Percentiles rank a stretch among this genome's conserved stretches.
Conservation (phyloP, 208 protist species). For the Trypanosomatidae sp. region DNA sequence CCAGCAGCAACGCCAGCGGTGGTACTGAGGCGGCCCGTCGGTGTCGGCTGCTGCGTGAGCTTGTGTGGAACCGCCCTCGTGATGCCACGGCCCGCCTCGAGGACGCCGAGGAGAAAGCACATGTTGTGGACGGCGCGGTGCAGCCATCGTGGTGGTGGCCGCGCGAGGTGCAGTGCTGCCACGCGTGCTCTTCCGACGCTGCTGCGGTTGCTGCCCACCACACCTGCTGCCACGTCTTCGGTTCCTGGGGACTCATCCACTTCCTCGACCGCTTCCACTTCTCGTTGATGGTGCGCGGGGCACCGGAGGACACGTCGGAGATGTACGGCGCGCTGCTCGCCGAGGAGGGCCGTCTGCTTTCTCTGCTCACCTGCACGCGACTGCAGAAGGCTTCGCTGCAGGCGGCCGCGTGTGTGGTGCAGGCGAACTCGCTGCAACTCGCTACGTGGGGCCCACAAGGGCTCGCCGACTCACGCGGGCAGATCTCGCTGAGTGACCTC, state of each 20-base stretch:
- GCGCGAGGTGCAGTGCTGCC: conserved; percentile 39
- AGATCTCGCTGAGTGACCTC: conserved; percentile 5
- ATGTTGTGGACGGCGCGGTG: background rate
- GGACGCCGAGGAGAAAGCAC: too few relatives aligned
- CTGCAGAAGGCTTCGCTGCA: conserved; percentile 5
- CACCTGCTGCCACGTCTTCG: conserved; percentile 55
- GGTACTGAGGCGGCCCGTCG: conserved; percentile 18
- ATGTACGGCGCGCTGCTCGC: conserved; percentile 13
- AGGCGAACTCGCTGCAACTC: conserved; percentile 10
- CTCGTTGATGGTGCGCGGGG: conserved; percentile 50
- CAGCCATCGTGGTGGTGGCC: conserved; percentile 17
- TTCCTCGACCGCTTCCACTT: conserved; percentile 66
- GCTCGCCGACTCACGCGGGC: conserved; percentile 20
- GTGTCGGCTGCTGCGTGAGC: conserved; percentile 63
- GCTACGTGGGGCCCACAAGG: conserved; percentile 20
- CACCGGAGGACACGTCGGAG: conserved; percentile 14
- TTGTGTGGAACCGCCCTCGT: conserved; percentile 67
- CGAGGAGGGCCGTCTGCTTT: conserved; percentile 25
- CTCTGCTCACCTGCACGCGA: conserved; percentile 15
- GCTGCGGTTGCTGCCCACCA: too few relatives aligned
- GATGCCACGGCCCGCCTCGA: background rate
- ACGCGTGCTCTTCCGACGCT: conserved; percentile 24
- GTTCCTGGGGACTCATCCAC: conserved; percentile 27
- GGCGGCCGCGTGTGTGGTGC: conserved; percentile 25
- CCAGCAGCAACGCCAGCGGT: background rate